Percentiles rank a stretch among this genome's conserved stretches.
Conservation (phyloP, 805 yeast genomes). For the Candida caryicola region DNA sequence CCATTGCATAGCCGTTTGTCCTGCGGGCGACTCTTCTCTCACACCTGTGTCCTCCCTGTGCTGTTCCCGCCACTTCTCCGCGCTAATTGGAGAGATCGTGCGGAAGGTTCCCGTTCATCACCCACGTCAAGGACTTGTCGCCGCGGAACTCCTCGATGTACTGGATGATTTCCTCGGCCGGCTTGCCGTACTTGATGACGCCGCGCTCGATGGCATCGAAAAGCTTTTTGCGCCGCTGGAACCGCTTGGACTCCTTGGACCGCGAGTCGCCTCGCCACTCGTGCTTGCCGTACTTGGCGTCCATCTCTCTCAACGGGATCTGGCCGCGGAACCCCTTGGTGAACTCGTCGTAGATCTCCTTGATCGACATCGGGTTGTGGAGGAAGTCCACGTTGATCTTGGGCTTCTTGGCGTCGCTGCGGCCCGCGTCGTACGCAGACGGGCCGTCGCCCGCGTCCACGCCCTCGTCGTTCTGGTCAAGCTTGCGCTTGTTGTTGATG, state of each 20-base stretch:
- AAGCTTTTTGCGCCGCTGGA: slow-evolving; percentile 41
- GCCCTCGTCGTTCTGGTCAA: slow-evolving; percentile 3
- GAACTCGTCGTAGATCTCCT: slow-evolving; percentile 45
- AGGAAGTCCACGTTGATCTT: slow-evolving; percentile 38
- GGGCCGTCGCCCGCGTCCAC: slow-evolving; percentile 7
- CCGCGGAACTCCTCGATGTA: slow-evolving; percentile 43
- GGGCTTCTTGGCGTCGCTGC: slow-evolving; percentile 27
- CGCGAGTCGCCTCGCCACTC: slow-evolving; percentile 47
- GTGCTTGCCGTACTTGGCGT: slow-evolving; percentile 41
- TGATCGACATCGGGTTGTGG: slow-evolving; percentile 44
- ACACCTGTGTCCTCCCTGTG: too few species aligned
- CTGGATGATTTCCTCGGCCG: slow-evolving; percentile 38
- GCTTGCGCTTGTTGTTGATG: slow-evolving; percentile 9
- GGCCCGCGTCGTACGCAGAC: slow-evolving; percentile 9
- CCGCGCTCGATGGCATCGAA: slow-evolving; percentile 45
- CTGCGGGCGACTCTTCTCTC: too few species aligned
- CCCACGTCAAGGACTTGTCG: slow-evolving; percentile 44
- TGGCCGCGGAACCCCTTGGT: slow-evolving; percentile 45
- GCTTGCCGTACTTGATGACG: slow-evolving; percentile 36
- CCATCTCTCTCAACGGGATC: slow-evolving; percentile 41
- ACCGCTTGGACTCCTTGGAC: slow-evolving; percentile 43
- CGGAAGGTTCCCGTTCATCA: slow-evolving; percentile 46
- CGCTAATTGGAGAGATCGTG: slow-evolving; percentile 19
- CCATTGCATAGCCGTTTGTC: too few species aligned
- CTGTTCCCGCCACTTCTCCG: neutral